Conservation (phyloP, 2,329 filamentous ascomycete genomes). For the Alternaria sp. region DNA sequence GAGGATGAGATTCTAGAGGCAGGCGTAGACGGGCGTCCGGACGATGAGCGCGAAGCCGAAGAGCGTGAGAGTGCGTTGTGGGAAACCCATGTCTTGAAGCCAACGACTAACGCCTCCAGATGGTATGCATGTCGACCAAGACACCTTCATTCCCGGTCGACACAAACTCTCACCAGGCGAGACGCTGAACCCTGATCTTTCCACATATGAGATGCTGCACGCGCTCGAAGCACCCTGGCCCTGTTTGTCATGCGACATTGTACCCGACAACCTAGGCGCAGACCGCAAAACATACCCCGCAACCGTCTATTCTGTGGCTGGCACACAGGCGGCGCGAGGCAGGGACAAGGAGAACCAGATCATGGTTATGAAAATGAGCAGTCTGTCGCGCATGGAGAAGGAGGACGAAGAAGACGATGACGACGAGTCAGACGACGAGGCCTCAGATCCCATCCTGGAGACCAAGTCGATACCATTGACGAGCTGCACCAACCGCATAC, state of each 20-base stretch:
- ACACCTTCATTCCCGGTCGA: conserved; percentile 94
- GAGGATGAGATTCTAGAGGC: conserved; percentile 94
- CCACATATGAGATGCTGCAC: conserved; percentile 98
- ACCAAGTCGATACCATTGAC: conserved; percentile 85
- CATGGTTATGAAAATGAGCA: conserved; percentile 95
- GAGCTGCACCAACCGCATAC: conserved; percentile 93
- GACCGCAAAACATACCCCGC: conserved; percentile 92
- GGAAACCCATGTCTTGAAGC: conserved; percentile 25
- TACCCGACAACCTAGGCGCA: conserved; percentile 85
- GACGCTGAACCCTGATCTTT: conserved; percentile 86
- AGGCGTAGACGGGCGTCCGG: conserved; percentile 89
- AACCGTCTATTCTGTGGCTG: conserved; percentile 92
- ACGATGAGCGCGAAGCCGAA: conserved; percentile 90
- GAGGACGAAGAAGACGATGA: conserved; percentile 74
- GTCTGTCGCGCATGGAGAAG: conserved; percentile 86
- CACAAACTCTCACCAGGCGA: conserved; percentile 91
- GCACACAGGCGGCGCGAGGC: conserved; percentile 84
- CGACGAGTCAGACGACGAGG: conserved; percentile 71
- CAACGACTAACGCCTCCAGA: conserved; percentile 53
- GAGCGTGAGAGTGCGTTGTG: conserved; percentile 70
- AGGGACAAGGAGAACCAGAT: conserved; percentile 87
- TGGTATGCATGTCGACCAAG: conserved; percentile 92
- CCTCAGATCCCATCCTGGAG: conserved; percentile 89
- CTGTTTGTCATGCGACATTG: conserved; percentile 92
- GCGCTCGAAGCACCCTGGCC: conserved; percentile 94